These are phyloP conservation scores for Exophiala sideris DNA, from an alignment of 2,329 filamentous ascomycete species.

Conservation along the genomic window DNA sequence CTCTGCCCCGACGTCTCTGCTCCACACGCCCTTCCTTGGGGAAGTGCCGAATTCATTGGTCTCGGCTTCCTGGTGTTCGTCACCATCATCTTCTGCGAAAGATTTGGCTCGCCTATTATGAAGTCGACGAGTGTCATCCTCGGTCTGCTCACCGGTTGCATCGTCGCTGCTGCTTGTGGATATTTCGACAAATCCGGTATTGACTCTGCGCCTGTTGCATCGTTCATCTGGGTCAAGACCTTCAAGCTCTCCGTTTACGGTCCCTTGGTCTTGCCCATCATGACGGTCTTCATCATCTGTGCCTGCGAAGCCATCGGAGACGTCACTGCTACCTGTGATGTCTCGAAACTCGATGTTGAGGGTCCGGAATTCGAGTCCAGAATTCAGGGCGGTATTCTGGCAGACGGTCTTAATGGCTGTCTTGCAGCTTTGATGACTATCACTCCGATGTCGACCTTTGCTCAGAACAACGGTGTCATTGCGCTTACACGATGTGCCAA, in stretches of 20 bases:
- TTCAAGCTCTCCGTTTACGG: conserved; percentile 65
- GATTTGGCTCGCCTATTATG: conserved; percentile 69
- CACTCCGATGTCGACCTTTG: conserved; percentile 65
- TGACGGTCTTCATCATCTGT: conserved; percentile 58
- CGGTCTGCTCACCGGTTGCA: conserved; percentile 63
- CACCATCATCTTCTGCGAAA: conserved; percentile 65
- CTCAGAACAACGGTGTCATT: conserved; percentile 68
- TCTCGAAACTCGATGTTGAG: conserved; percentile 62
- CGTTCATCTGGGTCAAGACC: conserved; percentile 69
- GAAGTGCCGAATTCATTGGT: conserved; percentile 62
- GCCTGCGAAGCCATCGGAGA: conserved; percentile 67
- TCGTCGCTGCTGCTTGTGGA: conserved; percentile 63
- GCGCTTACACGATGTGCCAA: conserved; percentile 66
- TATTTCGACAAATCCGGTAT: conserved; percentile 62
- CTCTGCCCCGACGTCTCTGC: conserved; percentile 59
- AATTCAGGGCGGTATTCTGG: conserved; percentile 66
- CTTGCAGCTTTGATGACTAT: conserved; percentile 63
- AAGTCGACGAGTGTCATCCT: conserved; percentile 65
- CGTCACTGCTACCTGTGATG: conserved; percentile 66
- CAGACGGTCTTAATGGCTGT: conserved; percentile 64
- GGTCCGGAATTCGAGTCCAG: conserved; percentile 63
- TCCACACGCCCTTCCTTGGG: conserved; percentile 61
- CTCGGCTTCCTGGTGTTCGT: conserved; percentile 66
- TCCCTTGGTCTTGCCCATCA: conserved; percentile 62
- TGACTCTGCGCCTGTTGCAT: conserved; percentile 57